Evolutionary conservation across 345 rosid species (phyloP), one percentile per base, ranked within the genome.

Genomic region (Gossypium anomalum): DNA sequence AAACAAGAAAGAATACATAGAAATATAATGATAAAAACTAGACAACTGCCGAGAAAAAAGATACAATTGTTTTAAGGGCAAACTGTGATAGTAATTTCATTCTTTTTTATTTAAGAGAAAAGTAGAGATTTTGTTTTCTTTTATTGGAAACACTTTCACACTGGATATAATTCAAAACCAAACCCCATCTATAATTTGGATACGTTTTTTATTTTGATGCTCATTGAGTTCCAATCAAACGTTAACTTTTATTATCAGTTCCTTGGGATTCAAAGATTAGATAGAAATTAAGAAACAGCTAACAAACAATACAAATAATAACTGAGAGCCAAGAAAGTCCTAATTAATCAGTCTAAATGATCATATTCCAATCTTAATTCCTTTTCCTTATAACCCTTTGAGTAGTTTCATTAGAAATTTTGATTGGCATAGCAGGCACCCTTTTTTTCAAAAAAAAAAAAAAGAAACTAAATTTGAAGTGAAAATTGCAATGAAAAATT

Each of bases 211-310:
- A 29, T 69, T 51, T 69, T 16, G 15, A 27, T 51, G 9, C 19
- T 56, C 9, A 2, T 38, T 3, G 23, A 45, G n/a, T 7, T 45
- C 20, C 55, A 47, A 70, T 67, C 41, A 47, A 22, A 23, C 48
- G 20, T 67, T 56, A 13, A 22, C 1, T 67, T 22, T 23, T 66
- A n/a, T 11, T 14, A 22, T 67, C 70, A 20, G 22, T 15, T 67
- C 9, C 20, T 59, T 16, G 16, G 47, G 51, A 51, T 49, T 27
- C 22, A 27, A 25, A 69, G n/a, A 69, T 27, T 69, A 69, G 14
- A 48, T 69, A 69, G 8, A 70, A 16, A 9, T 17, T 8, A 69
- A 17, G 58, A 70, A 52, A 52, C 73, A 70, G 48, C 47, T 70
- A 34, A 1, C 45, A 69, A 52, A 51, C 25, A 29, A 8, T 9